Evolutionary conservation across 352 stramenopile species (phyloP), one percentile per base, ranked within the genome.

Genomic region (Plasmopara halstedii): DNA sequence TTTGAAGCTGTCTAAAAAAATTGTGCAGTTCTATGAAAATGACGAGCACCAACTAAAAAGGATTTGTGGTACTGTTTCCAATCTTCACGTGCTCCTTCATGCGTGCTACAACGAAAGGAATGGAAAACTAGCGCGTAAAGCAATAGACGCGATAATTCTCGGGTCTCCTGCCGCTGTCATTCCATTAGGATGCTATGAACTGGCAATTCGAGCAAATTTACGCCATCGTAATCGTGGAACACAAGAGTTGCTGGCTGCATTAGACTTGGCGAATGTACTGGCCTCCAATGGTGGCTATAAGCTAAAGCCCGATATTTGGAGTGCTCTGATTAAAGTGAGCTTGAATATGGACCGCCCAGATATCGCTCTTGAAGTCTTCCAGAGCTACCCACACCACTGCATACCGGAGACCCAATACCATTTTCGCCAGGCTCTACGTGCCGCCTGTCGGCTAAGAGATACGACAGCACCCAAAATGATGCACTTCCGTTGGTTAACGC

Each of bases 401-500:
- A 63, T 78, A 37, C 50, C 42, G 25, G 56, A 73, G 36, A 56
- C 65, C 50, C 67, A 78, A 41, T 35, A 14, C 3, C 49, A 53
- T 19, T 82, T 76, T 43, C 52, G 57, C n/a, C 60, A 73, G 21
- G 70, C 47, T n/a, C 31, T 78, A 34, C 64, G 54, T 22, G 56
- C 58, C 19, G 58, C 64, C 17, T 76, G 70, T 20, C 37, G 44
- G 13, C 22, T 53, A 6, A 31, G 47, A 26, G 48, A 61, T 43
- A 64, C 59, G 25, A 67, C 50, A 42, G 70, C 60, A 1, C 15
- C 78, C 0, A 51, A 60, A 33, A 76, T 82, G 70, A 58, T 69
- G 46, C 54, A 57, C 31, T 69, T 66, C 39, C 64, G 63, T 22
- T 69, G 55, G 60, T 21, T 31, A 5, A 50, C 21, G 14, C 38